Conservation (phyloP, 768 basidiomycete genomes). For the Candolleomyces aberdarensis region DNA sequence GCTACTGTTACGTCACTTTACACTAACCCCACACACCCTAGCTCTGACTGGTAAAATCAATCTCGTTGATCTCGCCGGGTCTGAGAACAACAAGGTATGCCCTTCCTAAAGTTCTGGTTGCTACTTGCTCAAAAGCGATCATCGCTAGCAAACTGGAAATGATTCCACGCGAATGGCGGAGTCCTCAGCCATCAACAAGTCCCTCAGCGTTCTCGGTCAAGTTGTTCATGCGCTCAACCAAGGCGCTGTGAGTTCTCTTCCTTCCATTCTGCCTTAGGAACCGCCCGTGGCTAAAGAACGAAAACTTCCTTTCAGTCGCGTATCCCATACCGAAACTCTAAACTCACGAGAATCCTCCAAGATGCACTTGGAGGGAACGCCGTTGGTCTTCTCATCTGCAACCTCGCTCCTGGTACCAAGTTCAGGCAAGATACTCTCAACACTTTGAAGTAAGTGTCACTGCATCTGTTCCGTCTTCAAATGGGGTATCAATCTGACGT, state of each 20-base stretch:
- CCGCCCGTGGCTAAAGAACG: constrained; percentile 1
- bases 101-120: neutral
- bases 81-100: constrained; percentile 81
- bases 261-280: neutral
- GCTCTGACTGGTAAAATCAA: constrained; percentile 77
- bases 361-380: constrained; percentile 84
- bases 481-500: neutral
- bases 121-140: neutral
- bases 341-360: constrained; percentile 85
- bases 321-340: constrained; percentile 88
- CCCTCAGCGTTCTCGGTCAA: constrained; percentile 80
- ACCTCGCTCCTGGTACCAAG: constrained; percentile 78
- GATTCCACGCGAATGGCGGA: constrained; percentile 86
- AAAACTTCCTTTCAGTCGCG: constrained; percentile 44
- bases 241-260: constrained; percentile 49
- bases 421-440: constrained; percentile 87
- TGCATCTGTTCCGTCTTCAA: neutral
- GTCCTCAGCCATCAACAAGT: constrained; percentile 87
- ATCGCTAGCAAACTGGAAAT: constrained; percentile 69
- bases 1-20: neutral
- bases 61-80: constrained; percentile 86
- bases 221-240: constrained; percentile 83
- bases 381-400: constrained; percentile 80
- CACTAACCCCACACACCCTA: constrained; percentile 19
- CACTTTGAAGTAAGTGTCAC: constrained; percentile 71